These are phyloP conservation scores for Exophiala spinifera DNA, from an alignment of 2,329 filamentous ascomycete genomes.

Conservation along the genomic window DNA sequence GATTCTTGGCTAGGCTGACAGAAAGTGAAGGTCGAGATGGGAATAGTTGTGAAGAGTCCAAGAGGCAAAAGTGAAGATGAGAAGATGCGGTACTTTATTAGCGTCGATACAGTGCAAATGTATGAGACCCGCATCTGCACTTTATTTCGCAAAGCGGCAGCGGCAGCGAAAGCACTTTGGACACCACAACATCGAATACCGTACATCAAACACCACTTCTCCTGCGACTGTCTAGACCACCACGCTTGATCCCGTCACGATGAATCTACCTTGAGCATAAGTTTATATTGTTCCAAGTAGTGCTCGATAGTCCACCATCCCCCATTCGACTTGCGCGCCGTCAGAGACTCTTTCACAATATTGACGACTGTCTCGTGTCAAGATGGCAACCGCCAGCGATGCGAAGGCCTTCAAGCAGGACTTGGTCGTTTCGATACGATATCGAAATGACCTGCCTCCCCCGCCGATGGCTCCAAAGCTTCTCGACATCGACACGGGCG, in stretches of 20 bases:
- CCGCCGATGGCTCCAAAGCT: slow-evolving; percentile 94
- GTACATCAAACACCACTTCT: no score
- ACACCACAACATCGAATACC: no score
- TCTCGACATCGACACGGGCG: slow-evolving; percentile 92
- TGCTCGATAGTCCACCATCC: no score
- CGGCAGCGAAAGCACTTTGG: no score
- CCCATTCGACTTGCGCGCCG: no score
- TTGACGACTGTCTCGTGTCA: slow-evolving; percentile 4
- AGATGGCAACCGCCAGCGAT: slow-evolving; percentile 22
- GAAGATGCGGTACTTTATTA: neutral
- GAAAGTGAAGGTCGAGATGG: neutral
- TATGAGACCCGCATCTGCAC: no score
- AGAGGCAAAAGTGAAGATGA: neutral
- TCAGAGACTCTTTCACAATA: no score
- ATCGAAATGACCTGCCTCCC: slow-evolving; percentile 91
- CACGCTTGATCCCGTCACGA: no score
- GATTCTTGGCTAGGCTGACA: neutral
- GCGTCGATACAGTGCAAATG: neutral
- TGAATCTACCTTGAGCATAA: no score
- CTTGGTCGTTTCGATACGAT: slow-evolving; percentile 93
- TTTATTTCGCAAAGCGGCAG: no score
- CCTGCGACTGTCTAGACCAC: no score
- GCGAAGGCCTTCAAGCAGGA: slow-evolving; percentile 69
- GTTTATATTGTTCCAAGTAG: no score
- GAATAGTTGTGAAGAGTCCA: neutral